phyloP scores from a whole-genome alignment of 2,329 filamentous ascomycete genomes.

The Exophiala oligosperma region DNA sequence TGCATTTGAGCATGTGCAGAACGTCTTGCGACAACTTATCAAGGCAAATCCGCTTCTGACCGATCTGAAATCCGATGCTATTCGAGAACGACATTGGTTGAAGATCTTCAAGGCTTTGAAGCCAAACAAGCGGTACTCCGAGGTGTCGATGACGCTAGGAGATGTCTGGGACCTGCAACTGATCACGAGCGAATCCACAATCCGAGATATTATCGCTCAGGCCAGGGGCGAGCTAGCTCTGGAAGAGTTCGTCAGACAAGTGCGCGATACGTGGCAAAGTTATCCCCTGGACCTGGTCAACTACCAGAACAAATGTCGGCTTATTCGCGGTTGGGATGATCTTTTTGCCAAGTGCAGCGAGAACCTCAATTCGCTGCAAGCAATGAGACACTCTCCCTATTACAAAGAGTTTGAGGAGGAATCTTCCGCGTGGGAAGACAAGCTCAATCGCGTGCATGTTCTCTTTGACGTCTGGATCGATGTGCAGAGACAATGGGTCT shows the following conservation, averaged over 20 bases:
- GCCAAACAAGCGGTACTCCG: conserved; percentile 89
- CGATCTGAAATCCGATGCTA: conserved; percentile 93
- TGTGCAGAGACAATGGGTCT: conserved; percentile 99
- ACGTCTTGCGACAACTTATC: conserved; percentile 79
- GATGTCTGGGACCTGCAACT: conserved; percentile 98
- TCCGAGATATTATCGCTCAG: conserved; percentile 90
- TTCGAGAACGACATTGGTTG: conserved; percentile 93
- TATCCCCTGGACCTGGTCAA: conserved; percentile 92
- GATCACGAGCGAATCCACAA: conserved; percentile 78
- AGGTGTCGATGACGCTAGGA: conserved; percentile 91
- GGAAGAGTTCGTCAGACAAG: conserved; percentile 94
- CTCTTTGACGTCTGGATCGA: conserved; percentile 99
- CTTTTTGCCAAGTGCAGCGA: conserved; percentile 98
- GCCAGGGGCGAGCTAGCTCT: conserved; percentile 97
- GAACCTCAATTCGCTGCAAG: conserved; percentile 94
- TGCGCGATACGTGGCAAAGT: conserved; percentile 94
- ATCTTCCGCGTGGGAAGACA: conserved; percentile 95
- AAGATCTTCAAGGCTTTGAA: conserved; percentile 97
- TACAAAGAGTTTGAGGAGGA: conserved; percentile 99
- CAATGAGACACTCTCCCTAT: conserved; percentile 98
- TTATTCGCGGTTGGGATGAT: conserved; percentile 97
- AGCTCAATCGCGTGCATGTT: conserved; percentile 93
- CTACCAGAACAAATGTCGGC: conserved; percentile 96
- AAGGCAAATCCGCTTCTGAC: conserved; percentile 87
- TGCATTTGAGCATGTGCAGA: conserved; percentile 98